Conservation (phyloP, 805 yeast genomes). For the Kockiozyma suomiensis region DNA sequence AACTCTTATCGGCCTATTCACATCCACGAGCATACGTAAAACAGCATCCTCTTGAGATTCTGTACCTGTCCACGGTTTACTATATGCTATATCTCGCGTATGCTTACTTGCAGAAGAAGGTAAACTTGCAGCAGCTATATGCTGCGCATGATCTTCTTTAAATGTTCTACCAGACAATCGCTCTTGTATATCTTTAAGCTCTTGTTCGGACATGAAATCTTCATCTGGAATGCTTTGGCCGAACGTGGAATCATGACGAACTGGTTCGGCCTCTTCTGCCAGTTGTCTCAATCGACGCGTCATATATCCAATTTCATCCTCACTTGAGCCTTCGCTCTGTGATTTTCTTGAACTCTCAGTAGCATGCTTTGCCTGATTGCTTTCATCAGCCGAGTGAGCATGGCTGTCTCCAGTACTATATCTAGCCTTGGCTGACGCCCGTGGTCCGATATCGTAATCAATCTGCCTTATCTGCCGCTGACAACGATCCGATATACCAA, state of each 20-base stretch:
- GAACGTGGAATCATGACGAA: slow-evolving; percentile 44
- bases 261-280: slow-evolving; percentile 49
- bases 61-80: slow-evolving; percentile 62
- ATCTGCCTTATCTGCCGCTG: too few relatives aligned
- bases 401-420: not conserved
- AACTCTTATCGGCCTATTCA: slow-evolving; percentile 46
- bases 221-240: slow-evolving; percentile 36
- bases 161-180: slow-evolving; percentile 44
- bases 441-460: too few relatives aligned
- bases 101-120: slow-evolving; percentile 52
- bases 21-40: slow-evolving; percentile 59
- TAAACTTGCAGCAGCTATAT: slow-evolving; percentile 48
- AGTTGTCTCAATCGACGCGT: slow-evolving; percentile 46
- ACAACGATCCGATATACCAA: too few relatives aligned
- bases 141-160: slow-evolving; percentile 46
- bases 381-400: too few relatives aligned
- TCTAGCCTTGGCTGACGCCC: too few relatives aligned
- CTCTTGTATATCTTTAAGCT: slow-evolving; percentile 18
- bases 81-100: slow-evolving; percentile 52
- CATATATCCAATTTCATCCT: slow-evolving; percentile 39
- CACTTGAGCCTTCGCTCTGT: slow-evolving; percentile 2
- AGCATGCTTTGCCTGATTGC: not conserved
- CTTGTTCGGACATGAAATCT: slow-evolving; percentile 9
- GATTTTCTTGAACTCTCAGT: not conserved
- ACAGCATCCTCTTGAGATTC: slow-evolving; percentile 53